Base-by-base conservation (phyloP, 495 filamentous ascomycete genomes). In the Penicillium paradoxum region DNA sequence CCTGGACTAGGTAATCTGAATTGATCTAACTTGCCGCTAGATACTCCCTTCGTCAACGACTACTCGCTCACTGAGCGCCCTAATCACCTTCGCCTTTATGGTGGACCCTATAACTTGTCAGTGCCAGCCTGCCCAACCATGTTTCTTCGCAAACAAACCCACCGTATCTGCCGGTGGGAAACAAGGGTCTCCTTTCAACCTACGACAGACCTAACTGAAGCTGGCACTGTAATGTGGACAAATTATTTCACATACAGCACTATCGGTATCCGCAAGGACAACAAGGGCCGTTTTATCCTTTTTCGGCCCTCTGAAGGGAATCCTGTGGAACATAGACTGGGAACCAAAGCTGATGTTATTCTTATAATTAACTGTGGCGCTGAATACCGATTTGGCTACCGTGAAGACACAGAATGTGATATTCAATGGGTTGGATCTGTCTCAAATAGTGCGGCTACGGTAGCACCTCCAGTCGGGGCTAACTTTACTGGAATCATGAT, bases 401-500 rank as follows among this genome's bases (percentile, higher is more conserved):
- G 54, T 14, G 64, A 66, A 43, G 39, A 49, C 6, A 42, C 27
- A 4, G 19, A 51, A 34, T 14, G 47, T 9, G 54, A 63, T 0
- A 18, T 60, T 3, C 45, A 52, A 6, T 70, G 67, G 67, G 45
- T 72, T 29, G 67, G 64, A 0, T 50, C 51, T 11, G 58, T 70
- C 11, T 32, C 48, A 1, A 72, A 71, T 37, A 13, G 41, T 6
- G 49, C 43, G n/a, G 60, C 73, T 40, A 66, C 65, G 0, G 51
- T 55, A 29, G 52, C 62, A 17, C 68, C 74, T 6, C 59, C 67
- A 1, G 60, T 74, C 2, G 73, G 74, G 0, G 66, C 63, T 0
- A 47, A 57, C 1, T 75, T 77, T 45, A 70, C 68, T 15, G 73
- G 73, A 9, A 66, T 73, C 63, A 73, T 76, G 73, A 50, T 75